These are phyloP conservation scores for Xerocomellus chrysenteron DNA, from an alignment of 768 basidiomycete species.

Conservation along the genomic window DNA sequence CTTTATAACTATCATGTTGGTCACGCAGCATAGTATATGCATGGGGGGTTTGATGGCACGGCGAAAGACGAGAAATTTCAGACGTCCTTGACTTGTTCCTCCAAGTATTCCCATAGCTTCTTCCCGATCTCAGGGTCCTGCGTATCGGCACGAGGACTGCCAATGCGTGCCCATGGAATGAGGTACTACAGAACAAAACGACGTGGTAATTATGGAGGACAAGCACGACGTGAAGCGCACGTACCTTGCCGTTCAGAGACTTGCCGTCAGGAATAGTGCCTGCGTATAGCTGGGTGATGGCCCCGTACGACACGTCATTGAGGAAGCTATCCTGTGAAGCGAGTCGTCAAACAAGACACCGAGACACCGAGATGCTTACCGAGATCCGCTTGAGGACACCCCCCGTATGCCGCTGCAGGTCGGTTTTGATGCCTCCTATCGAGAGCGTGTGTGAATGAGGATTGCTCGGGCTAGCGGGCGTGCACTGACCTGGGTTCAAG, in stretches of 20 bases:
- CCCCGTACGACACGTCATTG: conserved; percentile 39
- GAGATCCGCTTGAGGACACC: not conserved
- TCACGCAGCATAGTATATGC: not conserved
- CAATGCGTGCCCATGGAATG: conserved; percentile 47
- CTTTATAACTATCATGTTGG: not conserved
- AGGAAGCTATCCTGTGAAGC: conserved; percentile 14
- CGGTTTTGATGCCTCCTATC: conserved; percentile 19
- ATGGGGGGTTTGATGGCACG: too few relatives aligned
- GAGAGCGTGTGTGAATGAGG: conserved; percentile 5
- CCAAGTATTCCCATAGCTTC: conserved; percentile 47
- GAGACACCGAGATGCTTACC: conserved; percentile 8
- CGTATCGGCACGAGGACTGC: conserved; percentile 27
- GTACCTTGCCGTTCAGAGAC: conserved; percentile 46
- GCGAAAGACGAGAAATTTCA: not conserved
- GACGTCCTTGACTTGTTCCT: conserved; percentile 41
- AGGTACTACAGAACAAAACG: conserved; percentile 38
- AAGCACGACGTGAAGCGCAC: conserved; percentile 8
- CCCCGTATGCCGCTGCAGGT: conserved; percentile 19
- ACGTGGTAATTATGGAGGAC: not conserved
- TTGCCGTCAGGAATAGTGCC: conserved; percentile 44
- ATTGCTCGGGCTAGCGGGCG: not conserved
- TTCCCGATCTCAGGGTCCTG: conserved; percentile 35
- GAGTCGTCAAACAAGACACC: not conserved
- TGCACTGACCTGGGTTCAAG: conserved; percentile 40
- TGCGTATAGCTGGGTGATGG: conserved; percentile 50